Percentiles rank a stretch among this genome's conserved stretches.
Evolutionary conservation across 495 filamentous ascomycete genomes (phyloP).

Genomic region (Penicillium macrosclerotiorum): DNA sequence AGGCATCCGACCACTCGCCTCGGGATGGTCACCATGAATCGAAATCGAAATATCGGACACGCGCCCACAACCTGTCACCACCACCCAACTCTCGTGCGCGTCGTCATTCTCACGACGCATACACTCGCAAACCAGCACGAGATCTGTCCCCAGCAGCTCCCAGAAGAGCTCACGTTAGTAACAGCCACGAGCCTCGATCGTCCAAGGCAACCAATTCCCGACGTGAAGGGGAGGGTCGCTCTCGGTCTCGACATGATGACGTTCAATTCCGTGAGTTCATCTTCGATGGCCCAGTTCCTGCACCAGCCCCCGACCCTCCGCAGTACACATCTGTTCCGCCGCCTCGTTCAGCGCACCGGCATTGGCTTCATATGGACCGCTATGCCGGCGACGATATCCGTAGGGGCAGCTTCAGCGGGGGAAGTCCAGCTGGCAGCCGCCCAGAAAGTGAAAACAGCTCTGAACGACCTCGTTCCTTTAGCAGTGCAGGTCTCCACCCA

Average conservation of each 20-base stretch:
- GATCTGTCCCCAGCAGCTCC: slow-evolving; percentile 31
- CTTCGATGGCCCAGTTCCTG: slow-evolving; percentile 23
- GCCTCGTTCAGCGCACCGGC: slow-evolving; percentile 21
- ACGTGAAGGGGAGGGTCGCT: slow-evolving; percentile 29
- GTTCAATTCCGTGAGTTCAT: slow-evolving; percentile 33
- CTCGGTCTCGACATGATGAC: slow-evolving; percentile 20
- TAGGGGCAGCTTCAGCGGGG: slow-evolving; percentile 24
- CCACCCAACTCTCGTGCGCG: slow-evolving; percentile 27
- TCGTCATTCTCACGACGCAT: slow-evolving; percentile 46
- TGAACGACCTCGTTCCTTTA: slow-evolving; percentile 25
- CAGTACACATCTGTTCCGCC: slow-evolving; percentile 20
- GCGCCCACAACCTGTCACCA: slow-evolving; percentile 31
- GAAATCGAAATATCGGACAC: slow-evolving; percentile 14
- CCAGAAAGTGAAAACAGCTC: slow-evolving; percentile 26
- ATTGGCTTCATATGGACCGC: slow-evolving; percentile 15
- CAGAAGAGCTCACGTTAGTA: slow-evolving; percentile 9
- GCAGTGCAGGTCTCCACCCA: slow-evolving; percentile 15
- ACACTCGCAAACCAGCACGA: slow-evolving; percentile 31
- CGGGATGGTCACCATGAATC: slow-evolving; percentile 12
- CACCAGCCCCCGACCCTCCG: slow-evolving; percentile 27
- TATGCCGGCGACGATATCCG: slow-evolving; percentile 16
- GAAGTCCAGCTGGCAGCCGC: slow-evolving; percentile 19
- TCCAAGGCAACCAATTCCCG: slow-evolving; percentile 17
- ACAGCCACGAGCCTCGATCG: slow-evolving; percentile 12
- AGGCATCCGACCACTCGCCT: slow-evolving; percentile 24